Evolutionary conservation across 768 basidiomycete genomes (phyloP), one percentile per base, ranked within the genome.

Genomic region (Jaapia argillacea): DNA sequence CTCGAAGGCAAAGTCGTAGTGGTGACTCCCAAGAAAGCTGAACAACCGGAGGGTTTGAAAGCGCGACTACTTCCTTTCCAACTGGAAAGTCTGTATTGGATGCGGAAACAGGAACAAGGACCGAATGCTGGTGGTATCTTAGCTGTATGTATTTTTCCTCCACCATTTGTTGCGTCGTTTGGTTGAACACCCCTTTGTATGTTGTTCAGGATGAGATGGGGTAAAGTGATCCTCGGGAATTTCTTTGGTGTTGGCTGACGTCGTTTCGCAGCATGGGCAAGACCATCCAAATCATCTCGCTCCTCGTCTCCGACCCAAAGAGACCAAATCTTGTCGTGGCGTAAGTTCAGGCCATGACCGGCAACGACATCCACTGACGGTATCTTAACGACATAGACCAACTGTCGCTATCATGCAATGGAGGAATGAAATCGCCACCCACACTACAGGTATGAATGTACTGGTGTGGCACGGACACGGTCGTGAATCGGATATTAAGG

Each of bases 191-290:
- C n/a, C n/a, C n/a, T n/a, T n/a, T n/a, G n/a, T n/a, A n/a, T n/a
- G n/a, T n/a, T n/a, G n/a, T n/a, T n/a, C n/a, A 86, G 84, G 87
- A 91, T 51, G 88, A 91, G 62, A 91, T 91, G 88, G 91, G 90
- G 88, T 81, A 70, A 61, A 74, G 53, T 22, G 28, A 13, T 24
- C 25, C 44, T 28, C 24, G 6, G 41, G 36, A 41, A 23, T 42
- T 6, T 27, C 45, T 44, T 38, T n/a, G 36, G n/a, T 35, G 16
- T 43, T 26, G 7, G 40, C 45, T 45, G 24, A 53, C 21, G 33
- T 48, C 18, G 14, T 6, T 27, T 41, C 35, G 13, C 49, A 84
- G 85, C 16, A 90, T 92, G 88, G 86, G 85, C 12, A 91, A 92
- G 63, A 99, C 94, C 0, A 98, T 99, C 46, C 96, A 99, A 58